These are phyloP conservation scores for Zasmidium cellare DNA, from an alignment of 2,329 filamentous ascomycete genomes.

Conservation along the genomic window DNA sequence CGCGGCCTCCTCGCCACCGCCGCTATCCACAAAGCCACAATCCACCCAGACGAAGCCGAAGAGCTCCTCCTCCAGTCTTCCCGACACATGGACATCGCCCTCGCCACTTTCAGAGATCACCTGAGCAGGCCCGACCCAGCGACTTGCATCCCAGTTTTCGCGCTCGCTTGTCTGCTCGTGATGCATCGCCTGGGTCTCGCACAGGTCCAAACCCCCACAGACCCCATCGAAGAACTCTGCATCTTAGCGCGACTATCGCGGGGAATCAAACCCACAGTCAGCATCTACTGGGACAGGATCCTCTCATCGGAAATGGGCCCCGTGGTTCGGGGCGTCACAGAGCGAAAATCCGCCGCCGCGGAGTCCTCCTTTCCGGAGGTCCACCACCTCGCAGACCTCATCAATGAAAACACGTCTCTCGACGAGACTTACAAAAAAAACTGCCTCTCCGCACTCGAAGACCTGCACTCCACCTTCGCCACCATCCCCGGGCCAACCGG, in stretches of 20 bases:
- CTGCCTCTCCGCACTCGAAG: conserved; percentile 9
- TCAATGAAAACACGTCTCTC: background rate
- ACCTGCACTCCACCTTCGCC: conserved; percentile 13
- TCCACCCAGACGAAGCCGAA: conserved; percentile 12
- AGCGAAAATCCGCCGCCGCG: background rate
- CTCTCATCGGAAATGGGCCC: conserved; percentile 13
- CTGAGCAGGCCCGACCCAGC: conserved; percentile 11
- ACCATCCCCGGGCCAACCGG: conserved; percentile 2
- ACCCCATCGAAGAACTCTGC: conserved; percentile 12
- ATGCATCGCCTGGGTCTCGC: conserved; percentile 15
- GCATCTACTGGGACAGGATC: conserved; percentile 12
- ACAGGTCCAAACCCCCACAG: conserved; percentile 10
- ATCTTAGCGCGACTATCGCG: conserved; percentile 14
- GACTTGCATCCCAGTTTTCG: conserved; percentile 17
- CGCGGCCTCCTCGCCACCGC: conserved; percentile 24
- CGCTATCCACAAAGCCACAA: conserved; percentile 21
- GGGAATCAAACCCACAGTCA: conserved; percentile 11
- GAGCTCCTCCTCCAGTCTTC: conserved; percentile 13
- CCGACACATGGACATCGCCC: conserved; percentile 14
- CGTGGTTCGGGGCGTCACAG: background rate
- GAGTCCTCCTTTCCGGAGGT: background rate
- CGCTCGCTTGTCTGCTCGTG: conserved; percentile 10
- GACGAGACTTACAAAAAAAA: background rate
- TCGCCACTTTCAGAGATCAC: conserved; percentile 6
- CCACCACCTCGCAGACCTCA: no score